Conservation (phyloP, 225 moss, liverwort and hornwort genomes). For the Physcomitrium patens region DNA sequence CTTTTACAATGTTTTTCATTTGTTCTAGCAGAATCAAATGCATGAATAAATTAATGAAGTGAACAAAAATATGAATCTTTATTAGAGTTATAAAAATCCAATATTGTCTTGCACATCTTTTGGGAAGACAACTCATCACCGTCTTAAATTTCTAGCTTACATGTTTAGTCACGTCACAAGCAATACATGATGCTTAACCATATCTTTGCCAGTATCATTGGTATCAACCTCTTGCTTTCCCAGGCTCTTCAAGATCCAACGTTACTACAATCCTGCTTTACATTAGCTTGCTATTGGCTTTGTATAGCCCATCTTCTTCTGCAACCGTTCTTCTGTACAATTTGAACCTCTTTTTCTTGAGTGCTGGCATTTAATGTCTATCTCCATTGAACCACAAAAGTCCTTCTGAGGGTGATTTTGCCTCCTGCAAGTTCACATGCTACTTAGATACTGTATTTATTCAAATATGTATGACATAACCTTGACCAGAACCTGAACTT, state of each 20-base stretch:
- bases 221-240: background rate
- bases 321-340: conserved; percentile 1
- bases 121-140: background rate
- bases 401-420: background rate
- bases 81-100: background rate
- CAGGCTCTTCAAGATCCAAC: background rate
- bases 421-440: conserved; percentile 25
- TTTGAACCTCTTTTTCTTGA: conserved; percentile 12
- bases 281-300: background rate
- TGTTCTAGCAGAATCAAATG: no score
- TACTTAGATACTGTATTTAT: background rate
- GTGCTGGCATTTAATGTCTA: background rate
- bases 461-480: background rate
- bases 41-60: background rate
- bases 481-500: background rate
- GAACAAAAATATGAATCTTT: background rate
- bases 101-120: background rate
- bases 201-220: background rate
- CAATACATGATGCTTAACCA: background rate
- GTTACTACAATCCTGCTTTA: background rate
- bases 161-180: background rate
- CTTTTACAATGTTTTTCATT: no score
- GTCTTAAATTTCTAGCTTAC: background rate
- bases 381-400: background rate
- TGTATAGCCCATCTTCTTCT: background rate